phyloP scores from a whole-genome alignment of 768 basidiomycete genomes.

The Mycena alexandri region DNA sequence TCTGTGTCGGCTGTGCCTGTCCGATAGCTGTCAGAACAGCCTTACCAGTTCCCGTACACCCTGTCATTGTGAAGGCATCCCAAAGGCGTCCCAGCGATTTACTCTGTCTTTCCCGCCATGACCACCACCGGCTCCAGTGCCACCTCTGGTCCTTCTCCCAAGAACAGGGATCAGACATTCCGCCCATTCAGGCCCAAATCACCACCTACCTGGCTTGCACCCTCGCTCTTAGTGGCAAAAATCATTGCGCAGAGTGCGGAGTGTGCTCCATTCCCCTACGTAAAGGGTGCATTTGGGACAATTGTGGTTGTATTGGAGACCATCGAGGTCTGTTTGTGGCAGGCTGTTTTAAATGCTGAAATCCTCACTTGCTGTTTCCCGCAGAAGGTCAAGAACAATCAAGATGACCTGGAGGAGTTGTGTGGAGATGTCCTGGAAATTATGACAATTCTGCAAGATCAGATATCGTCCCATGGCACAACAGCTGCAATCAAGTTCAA shows the following conservation, averaged over 20 bases:
- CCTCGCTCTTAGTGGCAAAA: not conserved
- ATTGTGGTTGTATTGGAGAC: not conserved
- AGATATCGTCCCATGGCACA: not conserved
- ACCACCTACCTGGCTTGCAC: not conserved
- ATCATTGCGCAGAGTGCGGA: not conserved
- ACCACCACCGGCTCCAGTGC: too few relatives aligned
- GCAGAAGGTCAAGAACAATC: conserved; percentile 3
- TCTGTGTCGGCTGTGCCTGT: too few relatives aligned
- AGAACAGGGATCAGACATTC: too few relatives aligned
- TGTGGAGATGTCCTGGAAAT: conserved; percentile 3
- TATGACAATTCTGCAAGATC: not conserved
- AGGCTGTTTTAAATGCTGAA: too few relatives aligned
- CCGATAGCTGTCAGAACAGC: too few relatives aligned
- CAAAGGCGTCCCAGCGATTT: too few relatives aligned
- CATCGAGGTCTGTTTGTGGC: not conserved
- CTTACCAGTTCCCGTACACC: too few relatives aligned
- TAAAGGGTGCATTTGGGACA: conserved; percentile 3
- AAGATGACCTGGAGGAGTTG: conserved; percentile 5
- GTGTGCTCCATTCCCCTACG: not conserved
- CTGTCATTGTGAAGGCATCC: too few relatives aligned
- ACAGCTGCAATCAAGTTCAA: not conserved
- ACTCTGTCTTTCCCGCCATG: too few relatives aligned
- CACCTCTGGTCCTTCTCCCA: too few relatives aligned
- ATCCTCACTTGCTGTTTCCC: too few relatives aligned
- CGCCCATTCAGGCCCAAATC: too few relatives aligned